Conservation (phyloP, 148 eudicot species). For the Vaccinium vitisidaea region DNA sequence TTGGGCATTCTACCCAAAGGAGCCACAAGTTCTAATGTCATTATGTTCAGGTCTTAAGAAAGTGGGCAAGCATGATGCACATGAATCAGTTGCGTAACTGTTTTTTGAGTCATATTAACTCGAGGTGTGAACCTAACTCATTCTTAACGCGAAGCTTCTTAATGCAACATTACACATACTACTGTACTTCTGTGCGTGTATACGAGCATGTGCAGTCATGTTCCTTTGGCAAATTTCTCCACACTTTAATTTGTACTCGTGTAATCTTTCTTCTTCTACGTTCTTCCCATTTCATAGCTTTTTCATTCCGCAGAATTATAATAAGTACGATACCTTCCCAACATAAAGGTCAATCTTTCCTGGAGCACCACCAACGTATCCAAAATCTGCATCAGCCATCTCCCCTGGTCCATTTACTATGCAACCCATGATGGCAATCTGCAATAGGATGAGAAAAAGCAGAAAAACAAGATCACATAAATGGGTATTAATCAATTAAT, state of each 20-base stretch:
- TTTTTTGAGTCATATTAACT: neutral
- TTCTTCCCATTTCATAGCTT: neutral
- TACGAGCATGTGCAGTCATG: neutral
- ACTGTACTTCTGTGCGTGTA: neutral
- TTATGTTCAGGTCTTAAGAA: neutral
- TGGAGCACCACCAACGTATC: constrained; percentile 98
- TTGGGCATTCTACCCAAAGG: neutral
- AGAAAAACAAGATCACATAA: constrained; percentile 6
- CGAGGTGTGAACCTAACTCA: neutral
- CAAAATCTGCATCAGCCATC: constrained; percentile 99
- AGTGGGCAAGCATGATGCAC: neutral
- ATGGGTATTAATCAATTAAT: neutral
- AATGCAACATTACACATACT: neutral
- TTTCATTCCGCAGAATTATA: neutral
- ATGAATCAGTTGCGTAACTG: neutral
- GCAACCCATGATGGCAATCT: constrained; percentile 99
- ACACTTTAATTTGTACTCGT: neutral
- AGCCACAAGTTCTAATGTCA: neutral
- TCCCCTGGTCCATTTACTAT: constrained; percentile 99
- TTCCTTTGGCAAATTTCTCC: neutral
- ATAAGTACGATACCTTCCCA: constrained; percentile 60
- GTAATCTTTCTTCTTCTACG: neutral
- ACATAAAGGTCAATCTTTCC: constrained; percentile 98
- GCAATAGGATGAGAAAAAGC: constrained; percentile 19
- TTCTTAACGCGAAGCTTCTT: neutral